Percentiles rank a stretch among this genome's conserved stretches.
phyloP scores from a whole-genome alignment of 75 land plant species.

The Pinus taeda region DNA sequence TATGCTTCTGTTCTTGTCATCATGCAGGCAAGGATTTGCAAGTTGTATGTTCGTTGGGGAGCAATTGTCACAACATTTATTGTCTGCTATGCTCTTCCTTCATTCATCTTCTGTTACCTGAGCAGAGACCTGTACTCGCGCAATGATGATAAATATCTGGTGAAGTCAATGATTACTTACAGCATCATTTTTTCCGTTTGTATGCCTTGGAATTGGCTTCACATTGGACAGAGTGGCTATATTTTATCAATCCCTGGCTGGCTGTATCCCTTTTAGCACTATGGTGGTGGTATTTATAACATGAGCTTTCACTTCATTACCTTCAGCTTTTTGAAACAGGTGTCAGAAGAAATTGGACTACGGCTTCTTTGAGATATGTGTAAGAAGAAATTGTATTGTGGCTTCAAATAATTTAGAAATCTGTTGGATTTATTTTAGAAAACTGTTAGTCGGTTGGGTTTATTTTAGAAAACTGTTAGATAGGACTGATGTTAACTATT shows the following conservation, averaged over 20 bases:
- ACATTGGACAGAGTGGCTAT: slow-evolving; percentile 28
- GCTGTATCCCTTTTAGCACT: slow-evolving; percentile 32
- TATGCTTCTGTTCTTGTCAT: slow-evolving; percentile 25
- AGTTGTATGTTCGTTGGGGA: slow-evolving; percentile 59
- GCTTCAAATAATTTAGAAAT: too few relatives aligned
- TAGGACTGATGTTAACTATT: too few relatives aligned
- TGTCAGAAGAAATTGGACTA: too few relatives aligned
- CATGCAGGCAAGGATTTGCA: slow-evolving; percentile 27
- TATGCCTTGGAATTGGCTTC: slow-evolving; percentile 35
- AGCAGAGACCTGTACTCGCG: slow-evolving; percentile 96
- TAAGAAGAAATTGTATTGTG: too few relatives aligned
- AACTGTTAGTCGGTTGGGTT: too few relatives aligned
- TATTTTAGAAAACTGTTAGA: too few relatives aligned
- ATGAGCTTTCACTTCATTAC: too few relatives aligned
- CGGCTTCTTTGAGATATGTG: too few relatives aligned
- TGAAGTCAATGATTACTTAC: slow-evolving; percentile 32
- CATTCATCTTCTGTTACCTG: slow-evolving; percentile 94
- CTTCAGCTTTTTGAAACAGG: too few relatives aligned
- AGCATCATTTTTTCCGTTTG: slow-evolving; percentile 26
- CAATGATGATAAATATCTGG: slow-evolving; percentile 55
- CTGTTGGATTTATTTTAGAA: too few relatives aligned
- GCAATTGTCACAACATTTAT: slow-evolving; percentile 95
- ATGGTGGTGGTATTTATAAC: slow-evolving; percentile 11
- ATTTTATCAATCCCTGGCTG: slow-evolving; percentile 21
- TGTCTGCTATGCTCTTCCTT: slow-evolving; percentile 89